These are phyloP conservation scores for Cicer chorassanicum DNA, from an alignment of 306 rosid species.

Conservation along the genomic window DNA sequence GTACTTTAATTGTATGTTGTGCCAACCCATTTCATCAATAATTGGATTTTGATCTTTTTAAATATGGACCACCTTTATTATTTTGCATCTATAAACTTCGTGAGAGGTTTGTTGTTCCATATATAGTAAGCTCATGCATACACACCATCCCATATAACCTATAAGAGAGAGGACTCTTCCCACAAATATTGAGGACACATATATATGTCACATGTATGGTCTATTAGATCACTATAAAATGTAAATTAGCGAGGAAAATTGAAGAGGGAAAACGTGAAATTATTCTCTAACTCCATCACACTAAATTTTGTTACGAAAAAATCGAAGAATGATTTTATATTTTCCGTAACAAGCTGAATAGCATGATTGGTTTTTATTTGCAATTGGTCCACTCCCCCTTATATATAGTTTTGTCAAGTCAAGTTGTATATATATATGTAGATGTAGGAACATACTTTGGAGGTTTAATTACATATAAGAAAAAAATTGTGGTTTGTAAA, in stretches of 20 bases:
- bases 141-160: slow-evolving; percentile 5
- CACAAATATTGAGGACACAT: background rate
- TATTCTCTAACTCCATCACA: no score
- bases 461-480: background rate
- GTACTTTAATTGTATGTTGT: slow-evolving; percentile 7
- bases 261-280: no score
- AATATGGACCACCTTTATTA: slow-evolving; percentile 16
- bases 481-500: background rate
- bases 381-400: background rate
- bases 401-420: background rate
- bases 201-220: slow-evolving; percentile 8
- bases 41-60: background rate
- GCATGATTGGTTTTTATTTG: background rate
- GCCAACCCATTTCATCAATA: background rate
- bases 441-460: background rate
- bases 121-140: slow-evolving; percentile 30
- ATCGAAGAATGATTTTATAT: no score
- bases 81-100: background rate
- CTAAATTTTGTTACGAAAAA: no score
- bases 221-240: no score
- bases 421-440: background rate
- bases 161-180: background rate
- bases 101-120: slow-evolving; percentile 14
- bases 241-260: no score
- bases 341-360: no score